Percentiles rank a stretch among this genome's conserved stretches.
Conservation (phyloP, 1,284 basidiomycete species). For the Chalciporus piperatoides region DNA sequence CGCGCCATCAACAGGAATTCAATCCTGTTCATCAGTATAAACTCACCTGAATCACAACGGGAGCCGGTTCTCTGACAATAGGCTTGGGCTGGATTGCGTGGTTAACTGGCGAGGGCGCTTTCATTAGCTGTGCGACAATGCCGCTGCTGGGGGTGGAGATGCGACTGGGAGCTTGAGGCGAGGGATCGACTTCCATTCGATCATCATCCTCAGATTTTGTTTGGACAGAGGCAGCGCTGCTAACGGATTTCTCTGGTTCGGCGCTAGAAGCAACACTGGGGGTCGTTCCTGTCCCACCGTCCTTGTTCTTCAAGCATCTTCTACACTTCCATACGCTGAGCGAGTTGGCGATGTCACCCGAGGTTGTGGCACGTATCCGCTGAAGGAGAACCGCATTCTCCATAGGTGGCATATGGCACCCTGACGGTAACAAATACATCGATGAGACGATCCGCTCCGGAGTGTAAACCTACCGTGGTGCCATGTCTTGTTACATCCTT, state of each 20-base stretch:
- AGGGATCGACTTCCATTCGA: slow-evolving; percentile 13
- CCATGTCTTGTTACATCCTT: slow-evolving; percentile 25
- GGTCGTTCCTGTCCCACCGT: not conserved
- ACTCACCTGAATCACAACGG: not conserved
- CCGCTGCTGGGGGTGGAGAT: not conserved
- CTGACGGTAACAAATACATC: slow-evolving; percentile 9
- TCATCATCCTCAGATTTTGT: slow-evolving; percentile 11
- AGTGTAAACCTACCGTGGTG: slow-evolving; percentile 28
- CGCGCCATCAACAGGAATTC: not conserved
- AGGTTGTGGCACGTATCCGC: slow-evolving; percentile 21
- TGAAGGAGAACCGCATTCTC: slow-evolving; percentile 24
- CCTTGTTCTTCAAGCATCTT: slow-evolving; percentile 25
- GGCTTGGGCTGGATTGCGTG: not conserved
- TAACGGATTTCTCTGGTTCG: not conserved
- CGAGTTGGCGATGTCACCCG: slow-evolving; percentile 15
- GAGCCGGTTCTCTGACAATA: not conserved
- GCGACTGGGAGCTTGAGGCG: not conserved
- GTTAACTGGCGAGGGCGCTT: not conserved
- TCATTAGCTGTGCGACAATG: not conserved
- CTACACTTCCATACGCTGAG: slow-evolving; percentile 25
- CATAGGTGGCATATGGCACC: slow-evolving; percentile 29
- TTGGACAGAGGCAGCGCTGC: not conserved
- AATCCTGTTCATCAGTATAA: not conserved
- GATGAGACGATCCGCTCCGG: slow-evolving; percentile 3
- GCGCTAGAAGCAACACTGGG: slow-evolving; percentile 1